phyloP scores from a whole-genome alignment of 2,329 filamentous ascomycete species.

The Talaromyces sp. region DNA sequence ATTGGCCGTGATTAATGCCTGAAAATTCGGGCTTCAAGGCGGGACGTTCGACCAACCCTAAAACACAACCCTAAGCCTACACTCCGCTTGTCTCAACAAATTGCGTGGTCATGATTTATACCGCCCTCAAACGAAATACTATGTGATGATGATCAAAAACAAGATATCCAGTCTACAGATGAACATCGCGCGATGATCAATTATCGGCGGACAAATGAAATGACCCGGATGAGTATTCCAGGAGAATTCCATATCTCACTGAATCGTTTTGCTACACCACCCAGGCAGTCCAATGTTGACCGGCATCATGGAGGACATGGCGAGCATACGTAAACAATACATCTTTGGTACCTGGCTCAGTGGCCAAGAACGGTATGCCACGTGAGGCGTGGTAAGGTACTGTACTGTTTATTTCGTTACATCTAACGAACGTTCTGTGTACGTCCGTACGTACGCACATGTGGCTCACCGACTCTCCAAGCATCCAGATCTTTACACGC shows the following conservation, averaged over 20 bases:
- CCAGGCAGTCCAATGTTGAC: neutral
- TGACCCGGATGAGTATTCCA: neutral
- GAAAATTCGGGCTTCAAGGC: neutral
- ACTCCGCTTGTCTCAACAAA: neutral
- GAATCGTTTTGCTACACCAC: neutral
- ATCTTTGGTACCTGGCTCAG: neutral
- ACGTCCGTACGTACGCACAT: neutral
- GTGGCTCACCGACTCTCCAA: neutral
- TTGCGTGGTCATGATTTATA: slow-evolving; percentile 1
- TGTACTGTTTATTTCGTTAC: slow-evolving; percentile 3
- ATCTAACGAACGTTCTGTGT: neutral
- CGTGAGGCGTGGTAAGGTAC: neutral
- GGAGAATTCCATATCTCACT: neutral
- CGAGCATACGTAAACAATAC: neutral
- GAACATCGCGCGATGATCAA: neutral
- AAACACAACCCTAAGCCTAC: neutral
- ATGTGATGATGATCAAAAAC: neutral
- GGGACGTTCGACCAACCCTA: neutral
- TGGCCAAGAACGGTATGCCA: neutral
- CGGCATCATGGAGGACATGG: neutral
- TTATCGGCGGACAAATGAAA: neutral
- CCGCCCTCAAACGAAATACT: neutral
- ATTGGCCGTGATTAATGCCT: neutral
- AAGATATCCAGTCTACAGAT: neutral
- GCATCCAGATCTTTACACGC: neutral